A percentile compares a stretch with the other conserved stretches of the same genome.
phyloP scores from a whole-genome alignment of 345 rosid species.

The Erodium maritimum region DNA sequence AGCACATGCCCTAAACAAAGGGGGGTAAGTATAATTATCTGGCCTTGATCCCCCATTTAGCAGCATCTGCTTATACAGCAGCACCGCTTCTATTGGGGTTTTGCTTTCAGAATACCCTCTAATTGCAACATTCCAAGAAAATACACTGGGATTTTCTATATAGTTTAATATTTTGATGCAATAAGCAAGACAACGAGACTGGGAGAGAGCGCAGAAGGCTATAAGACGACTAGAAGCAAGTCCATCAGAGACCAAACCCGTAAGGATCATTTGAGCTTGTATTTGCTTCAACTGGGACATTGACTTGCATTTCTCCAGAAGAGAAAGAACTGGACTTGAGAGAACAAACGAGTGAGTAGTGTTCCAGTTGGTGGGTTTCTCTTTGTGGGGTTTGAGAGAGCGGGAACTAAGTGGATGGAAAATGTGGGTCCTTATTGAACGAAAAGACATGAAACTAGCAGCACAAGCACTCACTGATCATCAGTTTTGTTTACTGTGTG shows the following conservation, averaged over 20 bases:
- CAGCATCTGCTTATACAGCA: slow-evolving; percentile 54
- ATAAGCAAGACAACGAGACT: slow-evolving; percentile 46
- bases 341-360: slow-evolving; percentile 32
- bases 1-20: slow-evolving; percentile 53
- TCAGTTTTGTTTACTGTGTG: too few relatives aligned
- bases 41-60: slow-evolving; percentile 39
- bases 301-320: slow-evolving; percentile 46
- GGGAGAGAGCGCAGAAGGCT: slow-evolving; percentile 50
- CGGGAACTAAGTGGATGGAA: too few relatives aligned
- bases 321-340: slow-evolving; percentile 42
- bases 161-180: slow-evolving; percentile 38
- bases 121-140: slow-evolving; percentile 71
- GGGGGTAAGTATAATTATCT: slow-evolving; percentile 60
- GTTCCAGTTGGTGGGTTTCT: slow-evolving; percentile 30
- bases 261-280: slow-evolving; percentile 51
- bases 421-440: too few relatives aligned
- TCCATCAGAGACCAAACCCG: slow-evolving; percentile 38
- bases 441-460: too few relatives aligned
- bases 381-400: slow-evolving; percentile 32
- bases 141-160: slow-evolving; percentile 25
- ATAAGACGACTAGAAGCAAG: slow-evolving; percentile 57
- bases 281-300: slow-evolving; percentile 54
- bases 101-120: slow-evolving; percentile 48
- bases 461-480: too few relatives aligned
- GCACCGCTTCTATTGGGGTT: slow-evolving; percentile 24